A percentile compares a stretch with the other conserved stretches of the same genome.
Conservation (phyloP, 345 rosid genomes). For the Gossypium mustelinum region DNA sequence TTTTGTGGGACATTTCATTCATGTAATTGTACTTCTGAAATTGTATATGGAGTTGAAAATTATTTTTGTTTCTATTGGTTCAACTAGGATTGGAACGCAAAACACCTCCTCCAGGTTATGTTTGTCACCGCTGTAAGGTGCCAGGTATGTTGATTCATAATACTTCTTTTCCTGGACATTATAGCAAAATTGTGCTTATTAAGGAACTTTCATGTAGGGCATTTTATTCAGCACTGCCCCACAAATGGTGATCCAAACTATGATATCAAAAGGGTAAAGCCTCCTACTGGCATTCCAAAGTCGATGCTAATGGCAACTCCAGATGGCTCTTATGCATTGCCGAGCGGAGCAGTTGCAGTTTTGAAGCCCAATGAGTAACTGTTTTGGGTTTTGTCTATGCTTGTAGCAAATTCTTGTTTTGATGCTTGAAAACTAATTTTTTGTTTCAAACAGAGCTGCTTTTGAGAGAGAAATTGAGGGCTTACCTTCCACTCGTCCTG, state of each 20-base stretch:
- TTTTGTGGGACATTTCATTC: conserved; percentile 2
- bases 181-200: conserved; percentile 9
- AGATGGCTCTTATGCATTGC: conserved; percentile 96
- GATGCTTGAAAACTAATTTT: conserved; percentile 12
- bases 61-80: conserved; percentile 26
- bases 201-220: conserved; percentile 49
- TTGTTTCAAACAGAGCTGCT: conserved; percentile 63
- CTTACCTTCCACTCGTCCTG: conserved; percentile 77
- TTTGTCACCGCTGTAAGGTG: conserved; percentile 91
- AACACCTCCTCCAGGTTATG: conserved; percentile 94
- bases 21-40: not conserved
- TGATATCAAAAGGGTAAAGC: conserved; percentile 87
- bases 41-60: conserved; percentile 18
- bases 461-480: conserved; percentile 96
- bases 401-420: not conserved
- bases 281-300: conserved; percentile 96
- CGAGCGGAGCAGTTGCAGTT: conserved; percentile 95
- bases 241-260: conserved; percentile 95
- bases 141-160: conserved; percentile 59
- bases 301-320: conserved; percentile 94
- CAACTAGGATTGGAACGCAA: conserved; percentile 81
- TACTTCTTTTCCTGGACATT: not conserved
- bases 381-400: not conserved
- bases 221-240: conserved; percentile 97
- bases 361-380: conserved; percentile 90